Evolutionary conservation across 352 stramenopile genomes (phyloP).

Genomic region (Pythium dissimile): DNA sequence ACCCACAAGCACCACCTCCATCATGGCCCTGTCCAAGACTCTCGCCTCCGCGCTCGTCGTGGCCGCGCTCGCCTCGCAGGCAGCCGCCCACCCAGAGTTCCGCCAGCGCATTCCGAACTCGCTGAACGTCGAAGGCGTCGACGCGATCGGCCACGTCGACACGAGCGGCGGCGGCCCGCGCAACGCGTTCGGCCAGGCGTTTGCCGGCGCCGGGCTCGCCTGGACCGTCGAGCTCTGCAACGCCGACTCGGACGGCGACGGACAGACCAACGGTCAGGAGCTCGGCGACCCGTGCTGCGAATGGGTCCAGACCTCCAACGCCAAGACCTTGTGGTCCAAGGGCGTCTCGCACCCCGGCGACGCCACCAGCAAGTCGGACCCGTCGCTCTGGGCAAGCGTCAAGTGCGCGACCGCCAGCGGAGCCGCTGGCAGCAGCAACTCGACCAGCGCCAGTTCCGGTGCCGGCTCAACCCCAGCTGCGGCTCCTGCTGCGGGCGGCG

Average conservation of each 20-base stretch:
- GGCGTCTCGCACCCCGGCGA: conserved; percentile 27
- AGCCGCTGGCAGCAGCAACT: no score
- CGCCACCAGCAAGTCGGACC: conserved; percentile 22
- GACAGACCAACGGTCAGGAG: conserved; percentile 56
- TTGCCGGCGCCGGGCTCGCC: conserved; percentile 10
- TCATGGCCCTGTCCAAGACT: neutral
- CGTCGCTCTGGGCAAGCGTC: conserved; percentile 9
- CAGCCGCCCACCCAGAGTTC: conserved; percentile 1
- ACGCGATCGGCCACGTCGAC: conserved; percentile 31
- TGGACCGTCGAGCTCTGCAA: conserved; percentile 40
- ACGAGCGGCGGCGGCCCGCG: conserved; percentile 11
- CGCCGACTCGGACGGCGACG: conserved; percentile 49
- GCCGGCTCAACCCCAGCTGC: neutral
- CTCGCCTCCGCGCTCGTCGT: neutral
- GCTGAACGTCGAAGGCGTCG: conserved; percentile 10
- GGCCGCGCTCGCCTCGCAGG: neutral
- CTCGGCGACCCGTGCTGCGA: conserved; percentile 53
- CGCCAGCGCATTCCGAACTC: conserved; percentile 13
- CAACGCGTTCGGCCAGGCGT: conserved; percentile 39
- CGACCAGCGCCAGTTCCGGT: neutral
- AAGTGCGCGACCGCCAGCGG: neutral
- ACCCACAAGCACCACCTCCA: neutral
- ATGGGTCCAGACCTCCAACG: conserved; percentile 15
- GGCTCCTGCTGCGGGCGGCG: neutral
- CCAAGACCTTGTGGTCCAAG: conserved; percentile 21